phyloP scores from a whole-genome alignment of 495 filamentous ascomycete species.

The Lentithecium fluviatile region DNA sequence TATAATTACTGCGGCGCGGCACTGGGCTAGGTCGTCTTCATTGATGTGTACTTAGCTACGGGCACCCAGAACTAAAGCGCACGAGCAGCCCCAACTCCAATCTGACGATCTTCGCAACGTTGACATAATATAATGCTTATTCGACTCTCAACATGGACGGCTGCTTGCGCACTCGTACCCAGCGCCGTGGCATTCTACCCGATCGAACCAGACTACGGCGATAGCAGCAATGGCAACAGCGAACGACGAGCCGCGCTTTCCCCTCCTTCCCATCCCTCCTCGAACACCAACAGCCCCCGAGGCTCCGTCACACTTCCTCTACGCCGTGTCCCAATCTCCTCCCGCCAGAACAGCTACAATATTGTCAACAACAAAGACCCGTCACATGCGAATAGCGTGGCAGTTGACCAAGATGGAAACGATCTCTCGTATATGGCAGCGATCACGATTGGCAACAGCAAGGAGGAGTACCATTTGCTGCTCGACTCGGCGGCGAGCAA shows the following conservation, averaged over 20 bases:
- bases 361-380: slow-evolving; percentile 58
- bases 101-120: neutral
- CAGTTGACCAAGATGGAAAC: slow-evolving; percentile 70
- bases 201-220: slow-evolving; percentile 15
- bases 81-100: neutral
- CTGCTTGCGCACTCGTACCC: slow-evolving; percentile 22
- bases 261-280: neutral
- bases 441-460: slow-evolving; percentile 63
- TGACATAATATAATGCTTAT: slow-evolving; percentile 25
- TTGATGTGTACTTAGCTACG: slow-evolving; percentile 19
- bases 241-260: neutral
- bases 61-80: neutral
- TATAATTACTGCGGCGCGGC: neutral
- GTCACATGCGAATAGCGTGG: slow-evolving; percentile 55
- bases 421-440: slow-evolving; percentile 77
- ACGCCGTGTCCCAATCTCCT: slow-evolving; percentile 12
- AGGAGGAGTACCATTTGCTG: slow-evolving; percentile 67
- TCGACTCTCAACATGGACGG: neutral
- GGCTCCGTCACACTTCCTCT: slow-evolving; percentile 17
- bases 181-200: slow-evolving; percentile 26
- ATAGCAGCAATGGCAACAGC: neutral
- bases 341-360: slow-evolving; percentile 47
- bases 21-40: slow-evolving; percentile 19
- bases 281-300: neutral
- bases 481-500: slow-evolving; percentile 76